Base-by-base conservation (phyloP, 148 eudicot species). In the Limonium bicolor region DNA sequence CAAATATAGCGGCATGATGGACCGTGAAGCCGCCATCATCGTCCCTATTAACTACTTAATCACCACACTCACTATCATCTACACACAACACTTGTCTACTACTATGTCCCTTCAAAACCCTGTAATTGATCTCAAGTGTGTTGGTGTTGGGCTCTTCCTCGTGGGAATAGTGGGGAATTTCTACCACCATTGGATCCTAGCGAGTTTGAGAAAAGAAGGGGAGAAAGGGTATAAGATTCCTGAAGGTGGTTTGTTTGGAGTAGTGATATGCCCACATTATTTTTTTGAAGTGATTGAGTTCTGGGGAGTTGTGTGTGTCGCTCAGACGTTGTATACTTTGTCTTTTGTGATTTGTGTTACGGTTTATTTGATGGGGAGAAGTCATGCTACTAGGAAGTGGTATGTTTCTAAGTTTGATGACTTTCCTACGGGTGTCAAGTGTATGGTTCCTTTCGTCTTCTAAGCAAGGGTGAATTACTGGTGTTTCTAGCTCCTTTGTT, bases 381-480 rank as follows among this genome's bases (percentile, higher is more conserved):
- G 92, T 55, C 54, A 58, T 31, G 84, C 71, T 28, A 77, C 84
- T 12, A 67, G 77, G 50, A 44, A 68, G 34, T 81, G 92, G 92
- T 73, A 80, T 58, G 12, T 48, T 36, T 67, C 78, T 27, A 80
- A 76, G 48, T 76, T 80, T 48, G 92, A 73, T 45, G 68, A 73
- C 47, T 80, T 80, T 26, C 80, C 80, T 6, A 46, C 48, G 24
- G 45, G 73, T 65, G 55, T 57, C 55, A 73, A 67, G 68, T 70
- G 65, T 40, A 35, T 80, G n/a, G 58, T 80, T 49, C 92, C 84
- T 4, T 80, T 46, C 33, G 50, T 76, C 20, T 62, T 80, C 25
- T 80, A 81, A 25, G 16, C n/a, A n/a, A n/a, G n/a, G 19, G 16
- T 4, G 16, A 29, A 7, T 29, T n/a, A 29, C 12, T n/a, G 42